These are phyloP conservation scores for Oropetium thomaeum DNA, from an alignment of 176 grass and related monocot genomes.

Conservation along the genomic window DNA sequence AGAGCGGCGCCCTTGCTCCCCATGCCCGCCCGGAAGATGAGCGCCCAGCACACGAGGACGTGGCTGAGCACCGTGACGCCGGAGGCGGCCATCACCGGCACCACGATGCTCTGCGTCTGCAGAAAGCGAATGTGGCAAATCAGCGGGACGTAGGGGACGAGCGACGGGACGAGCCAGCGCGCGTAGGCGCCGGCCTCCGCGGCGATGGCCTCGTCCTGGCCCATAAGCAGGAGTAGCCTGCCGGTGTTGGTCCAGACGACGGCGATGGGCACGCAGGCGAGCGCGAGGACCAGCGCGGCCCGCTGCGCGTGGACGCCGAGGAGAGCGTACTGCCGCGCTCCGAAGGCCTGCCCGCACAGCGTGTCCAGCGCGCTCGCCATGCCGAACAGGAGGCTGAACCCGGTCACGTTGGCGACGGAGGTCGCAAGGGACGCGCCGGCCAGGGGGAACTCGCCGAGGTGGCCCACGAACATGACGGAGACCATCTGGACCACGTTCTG, in stretches of 20 bases:
- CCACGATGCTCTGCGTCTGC: background rate
- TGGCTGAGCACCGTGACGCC: constrained; percentile 6
- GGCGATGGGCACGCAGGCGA: background rate
- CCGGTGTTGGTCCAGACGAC: background rate
- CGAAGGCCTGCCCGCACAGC: constrained; percentile 56
- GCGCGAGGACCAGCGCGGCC: background rate
- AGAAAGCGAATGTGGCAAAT: background rate
- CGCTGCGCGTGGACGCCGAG: background rate
- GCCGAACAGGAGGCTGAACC: constrained; percentile 17
- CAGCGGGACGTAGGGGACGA: background rate
- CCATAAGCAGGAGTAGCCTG: background rate
- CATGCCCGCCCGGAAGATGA: background rate
- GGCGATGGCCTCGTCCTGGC: background rate
- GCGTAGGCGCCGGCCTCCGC: background rate
- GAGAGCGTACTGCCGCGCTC: constrained; percentile 26
- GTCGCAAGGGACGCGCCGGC: background rate
- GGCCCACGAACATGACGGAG: constrained; percentile 7
- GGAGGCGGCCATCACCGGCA: constrained; percentile 1
- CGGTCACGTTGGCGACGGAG: constrained; percentile 13
- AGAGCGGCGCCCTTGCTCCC: constrained; percentile 4
- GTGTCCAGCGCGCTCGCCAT: constrained; percentile 56
- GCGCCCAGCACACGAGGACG: constrained; percentile 5
- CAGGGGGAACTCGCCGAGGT: background rate
- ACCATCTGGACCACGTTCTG: background rate
- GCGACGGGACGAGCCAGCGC: background rate